Base-by-base conservation (phyloP, 768 basidiomycete genomes). In the Leccinum olivaceopallidum region DNA sequence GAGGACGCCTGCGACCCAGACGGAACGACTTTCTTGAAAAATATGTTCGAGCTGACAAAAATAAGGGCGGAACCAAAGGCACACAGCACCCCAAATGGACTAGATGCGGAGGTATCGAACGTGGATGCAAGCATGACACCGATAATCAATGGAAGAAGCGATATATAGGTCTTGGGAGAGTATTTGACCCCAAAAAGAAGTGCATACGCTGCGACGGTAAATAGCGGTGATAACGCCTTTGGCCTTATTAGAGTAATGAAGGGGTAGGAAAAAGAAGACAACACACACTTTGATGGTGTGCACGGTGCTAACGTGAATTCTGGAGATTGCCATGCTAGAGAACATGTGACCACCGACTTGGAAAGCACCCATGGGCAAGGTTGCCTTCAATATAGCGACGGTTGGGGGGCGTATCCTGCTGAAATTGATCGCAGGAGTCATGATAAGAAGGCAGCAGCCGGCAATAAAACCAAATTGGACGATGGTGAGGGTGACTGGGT, bases 1-100 rank as follows among this genome's bases (percentile, higher is more conserved):
- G 83, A 75, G 22, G 79, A 77, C 5, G 76, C 69, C 56, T 81
- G 81, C 8, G 83, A 80, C 50, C 70, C 67, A 24, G 79, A 73
- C 2, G 97, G 97, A 84, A 99, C 89, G 63, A 98, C 88, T 80
- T 96, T 98, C 78, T 99, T 99, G 84, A 96, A 98, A 75, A 95
- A 97, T 68, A 99, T 98, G 76, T 99, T 99, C 64, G 94, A 95
- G 66, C 90, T 90, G 63, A 99, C 97, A 73, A 99, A 98, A 65
- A 99, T 88, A 60, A 99, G 77, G 32, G 97, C 97, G 12, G 95
- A 97, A 16, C 96, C 96, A 70, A 99, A 95, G 4, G 97, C 96
- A 74, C 92, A 97, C 28, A 97, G 78, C n/a, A 99, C 77, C 13
- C 97, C 97, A 28, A 89, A 76, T 20, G 84, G 74, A 71, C 94